These are phyloP conservation scores for Leccinum pachyderme DNA, from an alignment of 1,284 basidiomycete species.

Conservation along the genomic window DNA sequence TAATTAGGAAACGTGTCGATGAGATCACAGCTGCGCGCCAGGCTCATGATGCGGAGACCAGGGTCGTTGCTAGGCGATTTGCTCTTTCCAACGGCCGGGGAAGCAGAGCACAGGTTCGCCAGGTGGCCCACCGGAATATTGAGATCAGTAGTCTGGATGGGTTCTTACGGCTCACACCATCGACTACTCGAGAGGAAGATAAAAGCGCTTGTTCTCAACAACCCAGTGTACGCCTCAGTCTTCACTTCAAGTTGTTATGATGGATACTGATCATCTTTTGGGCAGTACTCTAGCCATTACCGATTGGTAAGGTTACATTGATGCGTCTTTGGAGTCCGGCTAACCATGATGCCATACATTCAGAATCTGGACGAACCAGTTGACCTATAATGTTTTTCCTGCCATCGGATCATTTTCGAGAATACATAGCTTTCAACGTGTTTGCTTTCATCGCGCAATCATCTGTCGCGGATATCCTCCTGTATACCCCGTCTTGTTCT, in stretches of 20 bases:
- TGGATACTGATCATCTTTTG: neutral
- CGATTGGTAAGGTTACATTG: conserved; percentile 17
- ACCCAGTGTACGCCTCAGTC: neutral
- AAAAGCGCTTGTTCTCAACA: neutral
- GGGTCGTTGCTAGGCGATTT: neutral
- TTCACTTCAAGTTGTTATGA: neutral
- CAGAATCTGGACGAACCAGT: neutral
- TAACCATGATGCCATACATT: neutral
- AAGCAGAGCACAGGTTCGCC: neutral
- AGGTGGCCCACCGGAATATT: neutral
- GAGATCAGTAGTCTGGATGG: neutral
- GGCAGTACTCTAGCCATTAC: conserved; percentile 26
- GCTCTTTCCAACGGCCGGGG: neutral
- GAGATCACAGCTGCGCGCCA: conserved; percentile 18
- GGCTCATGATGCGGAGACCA: conserved; percentile 5
- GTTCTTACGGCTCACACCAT: neutral
- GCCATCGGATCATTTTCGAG: neutral
- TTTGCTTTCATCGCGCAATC: neutral
- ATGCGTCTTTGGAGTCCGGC: neutral
- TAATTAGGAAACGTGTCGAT: conserved; percentile 20
- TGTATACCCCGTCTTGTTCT: neutral
- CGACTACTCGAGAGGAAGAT: neutral
- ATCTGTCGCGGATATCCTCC: neutral
- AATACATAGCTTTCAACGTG: neutral
- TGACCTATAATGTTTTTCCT: neutral